These are phyloP conservation scores for Podaxis sp. DNA, from an alignment of 768 basidiomycete genomes.

Conservation along the genomic window DNA sequence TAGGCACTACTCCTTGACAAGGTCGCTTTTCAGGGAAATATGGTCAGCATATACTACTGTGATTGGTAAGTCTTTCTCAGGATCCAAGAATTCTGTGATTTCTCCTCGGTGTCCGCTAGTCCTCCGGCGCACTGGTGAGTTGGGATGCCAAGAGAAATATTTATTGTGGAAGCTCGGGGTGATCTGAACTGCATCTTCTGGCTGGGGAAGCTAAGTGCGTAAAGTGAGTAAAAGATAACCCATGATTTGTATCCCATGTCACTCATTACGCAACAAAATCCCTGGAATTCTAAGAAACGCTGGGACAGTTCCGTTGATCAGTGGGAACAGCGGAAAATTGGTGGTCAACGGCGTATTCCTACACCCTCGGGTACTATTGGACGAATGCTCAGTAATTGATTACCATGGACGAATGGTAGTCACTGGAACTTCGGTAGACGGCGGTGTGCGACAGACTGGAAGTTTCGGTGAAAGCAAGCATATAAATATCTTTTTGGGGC, in stretches of 20 bases:
- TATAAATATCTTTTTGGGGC: not conserved
- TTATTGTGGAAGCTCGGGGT: not conserved
- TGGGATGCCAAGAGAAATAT: not conserved
- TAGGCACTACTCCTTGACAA: not conserved
- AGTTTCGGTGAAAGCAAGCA: not conserved
- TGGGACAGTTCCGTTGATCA: not conserved
- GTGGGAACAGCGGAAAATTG: not conserved
- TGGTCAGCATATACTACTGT: not conserved
- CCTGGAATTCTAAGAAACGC: not conserved
- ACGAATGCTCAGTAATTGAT: not conserved
- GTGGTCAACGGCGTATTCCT: not conserved
- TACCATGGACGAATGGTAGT: not conserved
- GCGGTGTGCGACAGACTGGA: not conserved
- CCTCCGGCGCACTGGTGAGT: not conserved
- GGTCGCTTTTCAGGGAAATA: not conserved
- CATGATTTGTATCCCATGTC: constrained; percentile 4
- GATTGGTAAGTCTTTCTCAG: not conserved
- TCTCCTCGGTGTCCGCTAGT: not conserved
- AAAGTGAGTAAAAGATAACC: not conserved
- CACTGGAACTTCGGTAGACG: not conserved
- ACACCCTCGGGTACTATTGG: not conserved
- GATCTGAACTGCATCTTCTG: not conserved
- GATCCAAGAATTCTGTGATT: not conserved
- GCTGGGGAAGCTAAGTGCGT: not conserved
- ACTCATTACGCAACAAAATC: constrained; percentile 1